A percentile compares a stretch with the other conserved stretches of the same genome.
phyloP scores from a whole-genome alignment of 2,329 filamentous ascomycete genomes.

The Aspergillus novoparasiticus region DNA sequence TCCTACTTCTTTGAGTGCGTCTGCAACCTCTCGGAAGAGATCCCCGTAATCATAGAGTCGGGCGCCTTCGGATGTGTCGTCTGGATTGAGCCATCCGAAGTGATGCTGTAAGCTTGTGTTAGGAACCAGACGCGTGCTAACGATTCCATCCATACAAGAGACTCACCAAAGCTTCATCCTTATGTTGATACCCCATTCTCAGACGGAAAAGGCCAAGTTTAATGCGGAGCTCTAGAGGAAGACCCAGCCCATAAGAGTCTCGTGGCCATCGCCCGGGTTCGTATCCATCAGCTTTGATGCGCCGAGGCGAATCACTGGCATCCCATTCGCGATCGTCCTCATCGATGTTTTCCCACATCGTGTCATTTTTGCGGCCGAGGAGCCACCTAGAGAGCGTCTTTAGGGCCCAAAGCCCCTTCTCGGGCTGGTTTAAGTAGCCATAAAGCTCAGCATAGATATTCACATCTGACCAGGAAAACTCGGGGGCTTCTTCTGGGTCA shows the following conservation, averaged over 20 bases:
- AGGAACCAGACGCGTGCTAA: not conserved
- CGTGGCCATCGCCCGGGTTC: conserved; percentile 54
- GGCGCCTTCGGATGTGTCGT: conserved; percentile 53
- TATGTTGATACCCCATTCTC: conserved; percentile 62
- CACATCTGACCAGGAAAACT: conserved; percentile 75
- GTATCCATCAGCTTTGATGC: conserved; percentile 65
- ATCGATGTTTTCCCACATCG: conserved; percentile 72
- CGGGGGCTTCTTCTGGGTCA: conserved; percentile 46
- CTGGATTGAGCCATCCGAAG: conserved; percentile 69
- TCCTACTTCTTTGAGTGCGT: conserved; percentile 56
- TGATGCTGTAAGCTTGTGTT: conserved; percentile 54
- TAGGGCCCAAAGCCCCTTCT: conserved; percentile 68
- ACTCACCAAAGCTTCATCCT: conserved; percentile 73
- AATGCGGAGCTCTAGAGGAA: conserved; percentile 80
- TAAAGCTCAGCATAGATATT: conserved; percentile 85
- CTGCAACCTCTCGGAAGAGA: conserved; percentile 73
- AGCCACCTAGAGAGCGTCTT: conserved; percentile 80
- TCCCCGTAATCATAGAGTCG: conserved; percentile 70
- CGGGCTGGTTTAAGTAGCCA: conserved; percentile 63
- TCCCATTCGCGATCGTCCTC: conserved; percentile 92
- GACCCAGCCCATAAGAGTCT: conserved; percentile 68
- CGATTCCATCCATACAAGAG: not conserved
- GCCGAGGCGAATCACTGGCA: conserved; percentile 66
- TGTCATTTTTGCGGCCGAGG: conserved; percentile 71
- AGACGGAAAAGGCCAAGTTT: conserved; percentile 85